Evolutionary conservation across 2,329 filamentous ascomycete species (phyloP), one percentile per base, ranked within the genome.

Genomic region (Phyllosticta capitalensis): DNA sequence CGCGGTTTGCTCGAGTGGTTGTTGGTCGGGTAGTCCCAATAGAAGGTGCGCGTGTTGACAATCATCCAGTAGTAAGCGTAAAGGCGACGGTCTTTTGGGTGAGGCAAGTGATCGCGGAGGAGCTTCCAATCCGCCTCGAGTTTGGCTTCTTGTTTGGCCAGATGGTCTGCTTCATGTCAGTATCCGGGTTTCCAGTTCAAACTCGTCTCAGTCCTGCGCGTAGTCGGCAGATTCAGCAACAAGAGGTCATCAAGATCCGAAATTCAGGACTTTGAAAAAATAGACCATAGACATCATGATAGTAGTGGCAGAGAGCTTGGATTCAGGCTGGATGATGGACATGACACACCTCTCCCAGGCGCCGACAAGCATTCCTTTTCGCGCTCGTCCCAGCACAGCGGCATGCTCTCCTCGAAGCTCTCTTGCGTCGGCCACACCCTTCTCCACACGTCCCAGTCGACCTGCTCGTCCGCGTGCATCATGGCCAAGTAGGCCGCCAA

Each of bases 401-500:
- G 83, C 74, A 86, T 78, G 38, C 76, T 80, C 1, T 73, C 69
- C 64, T 76, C 67, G 61, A 95, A 81, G 64, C 89, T 86, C 6
- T 76, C 71, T 1, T 73, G 71, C 0, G 79, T 80, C 0, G 90
- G 90, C 75, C 90, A 85, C 14, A 88, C 82, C 58, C 80, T 80
- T 66, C 81, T 78, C 88, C 88, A 92, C 19, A 76, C 70, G 21
- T 73, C 67, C 38, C 38, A 45, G 12, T 45, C 38, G 38, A 45
- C 38, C 38, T n/a, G 14, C 2, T 45, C 38, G n/a, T 45, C 38
- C 9, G 70, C 68, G 28, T 67, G 67, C 62, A 64, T 64, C 5
- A 86, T 76, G 5, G 83, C 80, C 9, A 92, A 75, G 61, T 84
- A 83, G 1, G 85, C 80, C n/a, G 90, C 87, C 7, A 94, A 78